Percentiles rank a stretch among this genome's conserved stretches.
phyloP scores from a whole-genome alignment of 441 rosid species.

The Biscutella laevigata region DNA sequence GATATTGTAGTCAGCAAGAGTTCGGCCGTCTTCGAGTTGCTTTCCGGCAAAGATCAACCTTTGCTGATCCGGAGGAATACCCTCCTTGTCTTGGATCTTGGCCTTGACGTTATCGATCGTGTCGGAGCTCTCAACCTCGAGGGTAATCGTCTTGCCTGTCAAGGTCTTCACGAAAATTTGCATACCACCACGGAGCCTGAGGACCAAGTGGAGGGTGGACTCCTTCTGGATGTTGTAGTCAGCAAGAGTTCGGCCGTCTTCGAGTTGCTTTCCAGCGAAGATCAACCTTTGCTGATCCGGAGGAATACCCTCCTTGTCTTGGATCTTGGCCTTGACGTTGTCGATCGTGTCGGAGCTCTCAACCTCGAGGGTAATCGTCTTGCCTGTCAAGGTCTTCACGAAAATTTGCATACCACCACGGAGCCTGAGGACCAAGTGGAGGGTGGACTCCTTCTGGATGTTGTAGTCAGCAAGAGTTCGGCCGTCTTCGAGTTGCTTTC shows the following conservation, averaged over 20 bases:
- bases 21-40: constrained; percentile 31
- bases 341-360: constrained; percentile 32
- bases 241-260: constrained; percentile 32
- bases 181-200: constrained; percentile 19
- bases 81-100: constrained; percentile 33
- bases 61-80: constrained; percentile 33
- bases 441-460: constrained; percentile 33
- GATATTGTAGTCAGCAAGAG: constrained; percentile 36
- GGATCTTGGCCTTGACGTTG: constrained; percentile 33
- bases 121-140: constrained; percentile 30
- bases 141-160: constrained; percentile 28
- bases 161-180: constrained; percentile 23
- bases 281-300: constrained; percentile 35
- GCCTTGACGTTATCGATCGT: constrained; percentile 34
- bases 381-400: constrained; percentile 25
- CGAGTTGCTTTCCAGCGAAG: constrained; percentile 33
- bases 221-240: constrained; percentile 41
- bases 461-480: constrained; percentile 32
- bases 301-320: constrained; percentile 31
- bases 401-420: constrained; percentile 18
- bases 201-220: constrained; percentile 24
- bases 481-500: constrained; percentile 41
- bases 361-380: constrained; percentile 30
- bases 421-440: constrained; percentile 17
- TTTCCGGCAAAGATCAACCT: constrained; percentile 33